These are phyloP conservation scores for Verbascum thapsus DNA, from an alignment of 257 asterid genomes.

Conservation along the genomic window DNA sequence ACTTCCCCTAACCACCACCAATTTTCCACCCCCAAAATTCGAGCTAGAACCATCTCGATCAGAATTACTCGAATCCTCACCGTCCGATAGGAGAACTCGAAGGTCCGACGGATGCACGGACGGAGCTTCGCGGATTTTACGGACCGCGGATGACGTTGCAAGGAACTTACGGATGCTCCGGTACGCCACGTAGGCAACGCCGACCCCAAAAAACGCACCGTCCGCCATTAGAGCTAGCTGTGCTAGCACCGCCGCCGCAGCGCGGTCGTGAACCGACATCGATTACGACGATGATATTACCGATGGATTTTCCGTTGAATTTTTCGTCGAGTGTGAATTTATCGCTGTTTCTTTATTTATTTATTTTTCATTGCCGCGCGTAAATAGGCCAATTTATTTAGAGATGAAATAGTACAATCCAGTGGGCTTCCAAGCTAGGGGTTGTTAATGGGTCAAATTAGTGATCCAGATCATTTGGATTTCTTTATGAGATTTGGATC, in stretches of 20 bases:
- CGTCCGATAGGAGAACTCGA: slow-evolving; percentile 53
- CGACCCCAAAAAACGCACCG: slow-evolving; percentile 77
- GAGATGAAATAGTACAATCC: too few species aligned
- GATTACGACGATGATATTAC: slow-evolving; percentile 10
- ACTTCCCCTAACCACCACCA: slow-evolving; percentile 69
- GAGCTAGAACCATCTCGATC: too few species aligned
- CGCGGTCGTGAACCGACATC: slow-evolving; percentile 86
- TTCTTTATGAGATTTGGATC: neutral
- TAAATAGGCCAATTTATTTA: neutral
- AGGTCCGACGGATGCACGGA: too few species aligned
- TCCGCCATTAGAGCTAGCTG: slow-evolving; percentile 68
- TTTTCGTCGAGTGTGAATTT: slow-evolving; percentile 1
- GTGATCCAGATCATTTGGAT: neutral
- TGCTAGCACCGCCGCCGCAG: slow-evolving; percentile 58
- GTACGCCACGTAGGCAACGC: too few species aligned
- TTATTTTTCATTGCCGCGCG: slow-evolving; percentile 16
- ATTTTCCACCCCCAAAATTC: slow-evolving; percentile 37
- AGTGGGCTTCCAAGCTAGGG: too few species aligned
- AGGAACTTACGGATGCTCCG: too few species aligned
- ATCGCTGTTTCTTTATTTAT: neutral
- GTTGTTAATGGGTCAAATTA: neutral
- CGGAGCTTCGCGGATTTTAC: too few species aligned
- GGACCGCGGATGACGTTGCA: too few species aligned
- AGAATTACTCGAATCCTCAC: slow-evolving; percentile 12
- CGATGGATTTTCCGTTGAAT: slow-evolving; percentile 13